Evolutionary conservation across 768 basidiomycete genomes (phyloP), one percentile per base, ranked within the genome.

Genomic region (Leucocoprinus sp.): DNA sequence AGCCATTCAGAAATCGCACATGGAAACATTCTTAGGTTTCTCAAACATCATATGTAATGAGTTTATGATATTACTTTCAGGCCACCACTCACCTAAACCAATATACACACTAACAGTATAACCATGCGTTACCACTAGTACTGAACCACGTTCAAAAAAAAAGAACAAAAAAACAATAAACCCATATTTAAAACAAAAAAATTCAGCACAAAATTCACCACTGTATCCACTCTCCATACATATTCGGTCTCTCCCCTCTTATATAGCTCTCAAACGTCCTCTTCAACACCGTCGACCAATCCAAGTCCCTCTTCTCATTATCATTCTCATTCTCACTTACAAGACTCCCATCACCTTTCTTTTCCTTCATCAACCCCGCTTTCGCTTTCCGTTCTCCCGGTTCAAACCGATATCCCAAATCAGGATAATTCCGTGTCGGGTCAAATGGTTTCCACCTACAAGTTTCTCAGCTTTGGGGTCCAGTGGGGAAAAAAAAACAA

Each of bases 381-480:
- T 84, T 81, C 0, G 82, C 82, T 19, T 67, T 64, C 2, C 74
- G 72, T 65, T 95, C 93, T 28, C 85, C 86, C 2, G 73, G 71
- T 52, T 72, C 70, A 66, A 96, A 96, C 12, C 76, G 74, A 1
- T 71, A 64, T 0, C 92, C 93, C 12, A 96, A 80, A 57, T 96
- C 93, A 2, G 93, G 92, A 71, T 78, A 95, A 65, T 95, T 90
- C 26, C 92, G 80, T 4, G 77, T 60, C 0, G 85, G 75, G 61
- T 96, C 93, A 56, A 95, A 95, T 0, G 90, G 87, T 55, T 86
- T 81, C 93, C 92, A 95, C 92, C 92, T 95, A 54, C 9, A 28
- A 31, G 14, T 11, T 31, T 42, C 18, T 34, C n/a, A n/a, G n/a
- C n/a, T n/a, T n/a, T n/a, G n/a, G n/a, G 11, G 14, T 5, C 18